Conservation (phyloP, 108 stramenopile genomes). For the Pseudonitzschia multiseries region DNA sequence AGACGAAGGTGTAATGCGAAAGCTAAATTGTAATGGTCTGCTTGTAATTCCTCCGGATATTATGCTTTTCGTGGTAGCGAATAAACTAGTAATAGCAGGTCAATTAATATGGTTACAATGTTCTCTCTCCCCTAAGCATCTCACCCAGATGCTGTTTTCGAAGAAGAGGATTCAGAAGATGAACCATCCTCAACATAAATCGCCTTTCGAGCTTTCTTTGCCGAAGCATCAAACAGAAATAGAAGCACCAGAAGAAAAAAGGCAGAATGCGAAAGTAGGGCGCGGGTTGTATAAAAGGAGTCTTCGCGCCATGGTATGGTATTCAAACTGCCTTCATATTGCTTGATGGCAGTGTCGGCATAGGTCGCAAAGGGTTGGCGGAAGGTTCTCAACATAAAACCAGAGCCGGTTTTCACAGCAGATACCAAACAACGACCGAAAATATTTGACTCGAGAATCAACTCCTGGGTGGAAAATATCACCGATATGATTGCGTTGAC, state of each 20-base stretch:
- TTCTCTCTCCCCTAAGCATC: no score
- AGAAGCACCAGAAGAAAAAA: slow-evolving; percentile 39
- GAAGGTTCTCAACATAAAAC: neutral
- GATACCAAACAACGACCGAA: slow-evolving; percentile 9
- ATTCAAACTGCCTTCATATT: slow-evolving; percentile 9
- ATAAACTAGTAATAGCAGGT: no score
- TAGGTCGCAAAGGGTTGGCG: neutral
- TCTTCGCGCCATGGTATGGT: slow-evolving; percentile 36
- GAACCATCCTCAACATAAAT: neutral
- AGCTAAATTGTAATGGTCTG: no score
- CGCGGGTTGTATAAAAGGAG: slow-evolving; percentile 34
- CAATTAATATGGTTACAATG: no score
- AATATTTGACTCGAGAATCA: slow-evolving; percentile 27
- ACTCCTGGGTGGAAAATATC: neutral
- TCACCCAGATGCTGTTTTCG: no score
- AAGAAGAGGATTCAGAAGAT: no score
- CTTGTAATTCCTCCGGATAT: no score
- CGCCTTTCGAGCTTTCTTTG: slow-evolving; percentile 21
- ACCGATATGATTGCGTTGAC: neutral
- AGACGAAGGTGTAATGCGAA: no score
- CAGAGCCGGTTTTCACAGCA: neutral
- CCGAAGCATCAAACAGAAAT: slow-evolving; percentile 33
- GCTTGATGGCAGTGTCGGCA: neutral
- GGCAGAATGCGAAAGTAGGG: slow-evolving; percentile 38
- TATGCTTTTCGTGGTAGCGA: no score